A percentile compares a stretch with the other conserved stretches of the same genome.
Evolutionary conservation across 2,329 filamentous ascomycete genomes (phyloP).

Genomic region (Fusarium sp.): DNA sequence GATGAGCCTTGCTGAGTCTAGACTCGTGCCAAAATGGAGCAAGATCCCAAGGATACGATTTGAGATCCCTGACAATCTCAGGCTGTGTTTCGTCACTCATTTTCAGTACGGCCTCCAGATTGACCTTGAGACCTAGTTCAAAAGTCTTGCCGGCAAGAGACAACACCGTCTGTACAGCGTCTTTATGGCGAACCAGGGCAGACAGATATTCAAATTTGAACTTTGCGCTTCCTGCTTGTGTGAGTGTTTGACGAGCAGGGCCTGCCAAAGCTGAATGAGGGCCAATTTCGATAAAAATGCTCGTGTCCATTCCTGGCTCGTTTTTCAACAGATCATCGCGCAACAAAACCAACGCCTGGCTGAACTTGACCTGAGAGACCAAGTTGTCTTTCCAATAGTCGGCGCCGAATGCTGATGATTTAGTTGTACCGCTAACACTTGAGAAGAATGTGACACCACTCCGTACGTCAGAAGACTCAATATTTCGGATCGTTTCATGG

Average conservation of each 20-base stretch:
- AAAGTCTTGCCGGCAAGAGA: background rate
- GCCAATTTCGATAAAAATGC: slow-evolving; percentile 1
- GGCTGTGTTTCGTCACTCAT: background rate
- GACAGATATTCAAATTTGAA: slow-evolving; percentile 6
- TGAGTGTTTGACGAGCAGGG: slow-evolving; percentile 1
- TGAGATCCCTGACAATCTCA: background rate
- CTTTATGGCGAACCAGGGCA: background rate
- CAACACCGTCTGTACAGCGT: background rate
- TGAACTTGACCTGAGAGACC: slow-evolving; percentile 7
- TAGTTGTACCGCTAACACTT: background rate
- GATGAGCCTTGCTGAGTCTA: slow-evolving; percentile 16
- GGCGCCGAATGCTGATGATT: background rate
- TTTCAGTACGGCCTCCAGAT: background rate
- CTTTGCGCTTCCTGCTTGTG: background rate
- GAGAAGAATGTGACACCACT: background rate
- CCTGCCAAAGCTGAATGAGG: slow-evolving; percentile 13
- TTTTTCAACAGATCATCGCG: background rate
- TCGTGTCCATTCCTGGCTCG: background rate
- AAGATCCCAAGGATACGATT: slow-evolving; percentile 11
- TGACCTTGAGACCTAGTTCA: background rate
- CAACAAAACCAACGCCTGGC: slow-evolving; percentile 4
- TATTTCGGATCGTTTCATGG: background rate
- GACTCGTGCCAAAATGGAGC: slow-evolving; percentile 26
- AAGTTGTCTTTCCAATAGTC: slow-evolving; percentile 8
- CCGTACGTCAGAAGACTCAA: background rate